These are phyloP conservation scores for Mallotus nudiflorus DNA, from an alignment of 345 rosid species.

Conservation along the genomic window DNA sequence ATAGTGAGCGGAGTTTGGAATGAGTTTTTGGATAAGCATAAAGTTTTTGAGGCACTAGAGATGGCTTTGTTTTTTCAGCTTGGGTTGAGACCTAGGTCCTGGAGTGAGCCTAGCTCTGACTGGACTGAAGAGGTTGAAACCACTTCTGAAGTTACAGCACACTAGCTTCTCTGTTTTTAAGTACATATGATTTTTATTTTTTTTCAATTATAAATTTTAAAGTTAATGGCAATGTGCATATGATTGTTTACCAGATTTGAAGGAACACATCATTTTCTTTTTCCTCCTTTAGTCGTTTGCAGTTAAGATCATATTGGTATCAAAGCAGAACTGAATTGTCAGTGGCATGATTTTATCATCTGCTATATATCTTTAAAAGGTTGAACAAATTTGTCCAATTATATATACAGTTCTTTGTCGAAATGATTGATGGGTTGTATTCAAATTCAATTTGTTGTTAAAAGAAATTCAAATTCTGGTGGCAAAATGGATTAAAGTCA, in stretches of 20 bases:
- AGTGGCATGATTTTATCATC: background rate
- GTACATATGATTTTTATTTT: background rate
- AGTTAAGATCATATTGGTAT: background rate
- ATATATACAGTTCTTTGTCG: too few relatives aligned
- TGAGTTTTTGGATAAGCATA: conserved; percentile 54
- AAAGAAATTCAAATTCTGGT: too few relatives aligned
- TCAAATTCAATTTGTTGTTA: too few relatives aligned
- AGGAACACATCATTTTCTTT: background rate
- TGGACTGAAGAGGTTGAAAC: conserved; percentile 57
- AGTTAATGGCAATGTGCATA: background rate
- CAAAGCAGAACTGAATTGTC: background rate
- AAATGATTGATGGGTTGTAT: too few relatives aligned
- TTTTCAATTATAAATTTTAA: background rate
- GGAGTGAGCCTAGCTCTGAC: conserved; percentile 71
- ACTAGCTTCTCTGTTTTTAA: background rate
- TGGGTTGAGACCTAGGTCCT: conserved; percentile 71
- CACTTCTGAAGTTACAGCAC: conserved; percentile 26
- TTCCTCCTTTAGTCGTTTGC: background rate
- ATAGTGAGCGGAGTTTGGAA: conserved; percentile 90
- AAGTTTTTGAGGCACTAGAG: conserved; percentile 73
- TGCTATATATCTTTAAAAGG: background rate
- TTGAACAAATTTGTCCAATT: background rate
- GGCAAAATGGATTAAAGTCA: too few relatives aligned
- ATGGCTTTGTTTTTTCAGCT: conserved; percentile 60
- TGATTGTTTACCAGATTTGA: background rate